Conservation (phyloP, 2,329 filamentous ascomycete genomes). For the Colletotrichum tamarilloi region DNA sequence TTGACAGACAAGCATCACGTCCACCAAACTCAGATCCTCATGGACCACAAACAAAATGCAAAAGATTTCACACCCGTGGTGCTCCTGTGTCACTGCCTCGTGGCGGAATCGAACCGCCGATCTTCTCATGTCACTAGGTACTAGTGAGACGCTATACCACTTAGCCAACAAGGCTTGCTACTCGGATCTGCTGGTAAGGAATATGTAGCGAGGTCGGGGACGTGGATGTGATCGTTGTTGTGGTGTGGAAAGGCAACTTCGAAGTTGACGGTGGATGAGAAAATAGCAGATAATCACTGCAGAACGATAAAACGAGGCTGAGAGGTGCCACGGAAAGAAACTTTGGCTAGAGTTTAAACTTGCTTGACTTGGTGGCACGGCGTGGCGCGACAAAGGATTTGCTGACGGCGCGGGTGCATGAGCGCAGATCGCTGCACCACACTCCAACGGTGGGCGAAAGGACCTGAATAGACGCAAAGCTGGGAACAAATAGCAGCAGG, state of each 20-base stretch:
- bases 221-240: background rate
- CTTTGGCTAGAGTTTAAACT: background rate
- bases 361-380: background rate
- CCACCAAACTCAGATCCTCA: no score
- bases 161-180: constrained; percentile 36
- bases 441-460: no score
- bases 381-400: background rate
- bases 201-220: background rate
- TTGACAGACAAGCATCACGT: no score
- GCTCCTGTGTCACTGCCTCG: background rate
- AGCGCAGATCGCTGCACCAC: background rate
- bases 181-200: accelerated
- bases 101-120: constrained; percentile 38
- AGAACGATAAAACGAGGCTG: background rate
- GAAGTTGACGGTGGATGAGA: background rate
- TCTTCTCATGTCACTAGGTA: constrained; percentile 35
- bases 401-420: background rate
- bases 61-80: background rate
- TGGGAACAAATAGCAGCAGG: no score
- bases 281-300: no score
- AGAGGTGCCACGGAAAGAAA: background rate
- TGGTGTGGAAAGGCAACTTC: background rate
- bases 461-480: background rate
- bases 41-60: background rate
- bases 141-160: constrained; percentile 39